A percentile compares a stretch with the other conserved stretches of the same genome.
Evolutionary conservation across 371 early-diverging fungal genomes (phyloP).

Genomic region (Zychaea mexicana): DNA sequence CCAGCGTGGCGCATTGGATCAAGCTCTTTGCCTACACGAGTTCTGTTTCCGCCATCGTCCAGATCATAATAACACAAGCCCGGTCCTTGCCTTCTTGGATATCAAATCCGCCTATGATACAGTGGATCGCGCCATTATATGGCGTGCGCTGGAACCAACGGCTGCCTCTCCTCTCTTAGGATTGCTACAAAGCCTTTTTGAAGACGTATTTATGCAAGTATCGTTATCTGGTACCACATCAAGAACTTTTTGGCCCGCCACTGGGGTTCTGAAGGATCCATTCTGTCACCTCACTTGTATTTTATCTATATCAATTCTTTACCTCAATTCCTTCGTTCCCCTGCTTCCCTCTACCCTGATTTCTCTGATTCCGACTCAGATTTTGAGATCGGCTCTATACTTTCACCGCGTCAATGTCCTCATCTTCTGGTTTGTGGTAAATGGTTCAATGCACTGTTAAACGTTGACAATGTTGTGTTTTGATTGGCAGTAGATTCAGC

Average conservation of each 20-base stretch:
- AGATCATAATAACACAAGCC: not conserved
- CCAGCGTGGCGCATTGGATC: slow-evolving; percentile 27
- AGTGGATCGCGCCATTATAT: slow-evolving; percentile 22
- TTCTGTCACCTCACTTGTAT: slow-evolving; percentile 23
- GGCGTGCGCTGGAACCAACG: slow-evolving; percentile 6
- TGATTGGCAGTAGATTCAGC: not conserved
- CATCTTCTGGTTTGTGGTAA: not conserved
- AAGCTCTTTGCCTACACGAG: slow-evolving; percentile 28
- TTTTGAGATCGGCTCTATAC: not conserved
- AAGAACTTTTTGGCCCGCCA: slow-evolving; percentile 11
- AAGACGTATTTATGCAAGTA: slow-evolving; percentile 18
- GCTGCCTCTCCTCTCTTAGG: slow-evolving; percentile 1
- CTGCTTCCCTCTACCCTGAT: not conserved
- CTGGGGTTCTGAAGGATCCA: slow-evolving; percentile 34
- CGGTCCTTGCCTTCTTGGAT: slow-evolving; percentile 25
- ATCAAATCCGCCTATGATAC: slow-evolving; percentile 39
- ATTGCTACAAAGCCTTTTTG: slow-evolving; percentile 21
- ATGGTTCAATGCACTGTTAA: not conserved
- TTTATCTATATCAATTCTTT: slow-evolving; percentile 27
- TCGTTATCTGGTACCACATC: slow-evolving; percentile 14
- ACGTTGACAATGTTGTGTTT: slow-evolving; percentile 11
- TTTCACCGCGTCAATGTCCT: not conserved
- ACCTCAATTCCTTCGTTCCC: slow-evolving; percentile 10
- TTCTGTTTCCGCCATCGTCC: not conserved
- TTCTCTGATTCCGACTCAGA: not conserved